Evolutionary conservation across 768 basidiomycete genomes (phyloP), one percentile per base, ranked within the genome.

Genomic region (Chalciporus pseudorubinellus): DNA sequence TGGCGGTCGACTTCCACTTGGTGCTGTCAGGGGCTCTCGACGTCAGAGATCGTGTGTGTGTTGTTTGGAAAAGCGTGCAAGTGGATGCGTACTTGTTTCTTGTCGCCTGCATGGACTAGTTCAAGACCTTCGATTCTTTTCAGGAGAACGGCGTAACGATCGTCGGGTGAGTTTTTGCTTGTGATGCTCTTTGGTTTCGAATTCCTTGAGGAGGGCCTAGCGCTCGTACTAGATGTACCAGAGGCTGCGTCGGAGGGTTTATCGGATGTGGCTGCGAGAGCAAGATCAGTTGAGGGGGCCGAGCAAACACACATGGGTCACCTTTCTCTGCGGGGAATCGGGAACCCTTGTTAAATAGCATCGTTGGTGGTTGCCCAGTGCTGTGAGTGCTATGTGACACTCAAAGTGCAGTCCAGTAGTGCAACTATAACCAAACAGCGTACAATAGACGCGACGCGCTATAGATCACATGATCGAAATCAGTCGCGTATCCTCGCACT

Each of bases 41-140:
- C 48, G 46, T 64, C 31, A 51, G 46, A 13, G 8, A 21, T 36
- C 11, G 4, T 14, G 26, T 1, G 4, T 34, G 40, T 22, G n/a
- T n/a, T n/a, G n/a, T n/a, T n/a, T n/a, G n/a, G n/a, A 3, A n/a
- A 41, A 57, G 48, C 39, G 13, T 3, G 16, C 7, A 19, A 20
- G 13, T 4, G 13, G 20, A 21, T 22, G 10, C 81, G 57, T 62
- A 88, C 87, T 43, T 73, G 51, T 72, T 78, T 83, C 77, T 87
- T 89, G 51, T 77, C 79, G 3, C 87, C 84, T 34, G 74, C 67
- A 59, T 85, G 84, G n/a, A 82, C 65, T 48, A 66, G 70, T 68
- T 88, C 83, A 6, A 87, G 64, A 14, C 85, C 81, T 29, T 85
- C 82, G 0, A 90, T 76, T 57, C 84, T 84, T 54, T 74, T 76